Evolutionary conservation across 2,329 filamentous ascomycete species (phyloP).

Genomic region (Claviceps monticola): DNA sequence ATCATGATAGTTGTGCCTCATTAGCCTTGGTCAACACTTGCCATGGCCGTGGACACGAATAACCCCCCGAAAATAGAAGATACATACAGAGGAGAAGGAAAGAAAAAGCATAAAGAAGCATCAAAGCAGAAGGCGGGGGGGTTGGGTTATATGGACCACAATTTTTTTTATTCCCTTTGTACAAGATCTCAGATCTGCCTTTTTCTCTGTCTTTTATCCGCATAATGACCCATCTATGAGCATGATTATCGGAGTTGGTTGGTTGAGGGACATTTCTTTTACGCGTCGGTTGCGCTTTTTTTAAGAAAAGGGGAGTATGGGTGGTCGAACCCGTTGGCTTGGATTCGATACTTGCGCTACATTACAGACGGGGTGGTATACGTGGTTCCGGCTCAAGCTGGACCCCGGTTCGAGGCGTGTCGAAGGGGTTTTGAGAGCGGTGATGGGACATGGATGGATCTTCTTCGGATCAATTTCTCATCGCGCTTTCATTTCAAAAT

Average conservation of each 20-base stretch:
- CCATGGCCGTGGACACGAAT: background rate
- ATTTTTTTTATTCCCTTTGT: background rate
- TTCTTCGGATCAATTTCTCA: no score
- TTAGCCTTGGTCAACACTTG: background rate
- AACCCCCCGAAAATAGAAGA: background rate
- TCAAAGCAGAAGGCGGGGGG: no score
- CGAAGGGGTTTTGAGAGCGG: no score
- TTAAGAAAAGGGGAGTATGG: no score
- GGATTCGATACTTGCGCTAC: no score
- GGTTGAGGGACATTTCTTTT: background rate
- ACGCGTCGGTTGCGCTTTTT: background rate
- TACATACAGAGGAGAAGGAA: background rate
- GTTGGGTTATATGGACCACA: background rate
- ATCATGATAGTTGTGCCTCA: background rate
- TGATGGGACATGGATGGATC: no score
- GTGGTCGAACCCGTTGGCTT: no score
- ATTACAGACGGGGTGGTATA: no score
- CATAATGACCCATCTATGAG: slow-evolving; percentile 5
- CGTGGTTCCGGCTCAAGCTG: no score
- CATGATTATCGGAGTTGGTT: slow-evolving; percentile 3
- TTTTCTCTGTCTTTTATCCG: background rate
- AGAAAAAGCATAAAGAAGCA: background rate
- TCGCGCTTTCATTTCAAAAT: no score
- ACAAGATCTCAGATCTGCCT: background rate
- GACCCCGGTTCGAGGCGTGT: no score